Evolutionary conservation across 805 yeast genomes (phyloP), one percentile per base, ranked within the genome.

Genomic region (Ogataea trehaloabstinens): DNA sequence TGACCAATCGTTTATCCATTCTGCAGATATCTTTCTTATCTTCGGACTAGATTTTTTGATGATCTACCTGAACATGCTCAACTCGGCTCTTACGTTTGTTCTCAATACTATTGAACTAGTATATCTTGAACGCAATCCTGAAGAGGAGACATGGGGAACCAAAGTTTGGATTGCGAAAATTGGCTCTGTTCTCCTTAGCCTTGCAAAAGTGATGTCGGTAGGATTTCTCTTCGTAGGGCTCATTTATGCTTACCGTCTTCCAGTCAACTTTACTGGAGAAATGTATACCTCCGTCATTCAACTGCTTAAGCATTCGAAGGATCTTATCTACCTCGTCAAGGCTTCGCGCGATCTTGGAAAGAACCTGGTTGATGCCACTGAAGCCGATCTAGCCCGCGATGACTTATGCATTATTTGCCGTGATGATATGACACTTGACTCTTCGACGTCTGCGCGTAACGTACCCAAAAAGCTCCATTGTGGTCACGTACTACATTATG

Each of bases 381-480:
- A 60, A 10, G 75, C 66, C 20, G 90, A 85, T 31, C 67, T 85
- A 41, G 74, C 65, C 5, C 71, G 78, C 15, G 80, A 76, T 46
- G 83, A 82, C 57, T 56, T 85, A 19, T 85, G 99, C 63, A 88
- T 88, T 45, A 84, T 91, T 28, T 91, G 99, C 64, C 79, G 95
- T 51, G 98, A 93, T 50, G 95, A 87, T 45, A 83, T 91, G 91
- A 60, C 69, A 5, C 55, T 78, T 1, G 67, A 59, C 2, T 42
- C 34, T 7, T 43, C 38, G 3, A 40, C 32, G 19, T 60, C 42
- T 51, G 65, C 65, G 40, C 68, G 85, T 40, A 63, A 64, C 31
- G 68, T 64, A 34, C 96, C 98, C 4, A 88, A 87, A 60, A 83
- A 74, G 54, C 68, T 93, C 34, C 71, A 68, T 1, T 93, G 99